Base-by-base conservation (phyloP, 208 protist genomes). In the Leishmania mexicana region DNA sequence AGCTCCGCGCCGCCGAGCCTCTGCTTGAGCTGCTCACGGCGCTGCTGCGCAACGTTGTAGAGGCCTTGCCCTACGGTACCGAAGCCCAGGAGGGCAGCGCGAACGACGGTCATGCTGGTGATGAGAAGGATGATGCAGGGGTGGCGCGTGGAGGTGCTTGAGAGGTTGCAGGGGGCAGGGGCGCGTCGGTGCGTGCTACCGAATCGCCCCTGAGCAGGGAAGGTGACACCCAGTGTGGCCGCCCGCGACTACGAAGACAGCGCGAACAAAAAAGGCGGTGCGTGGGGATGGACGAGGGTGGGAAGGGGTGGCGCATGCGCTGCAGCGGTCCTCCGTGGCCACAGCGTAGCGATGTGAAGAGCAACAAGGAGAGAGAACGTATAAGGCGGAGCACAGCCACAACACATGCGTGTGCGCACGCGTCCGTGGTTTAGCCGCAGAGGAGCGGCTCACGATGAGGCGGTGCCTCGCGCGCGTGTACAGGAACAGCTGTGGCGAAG, bases 21-120 rank as follows among this genome's bases (percentile, higher is more conserved):
- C 65, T 73, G 51, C 80, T 77, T 78, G 24, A 86, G 70, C 70
- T 85, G 79, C 79, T 79, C 68, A 70, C 80, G 76, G 51, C 79
- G 75, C 75, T 87, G 77, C 65, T 88, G 85, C 21, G 65, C 60
- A 40, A 89, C 81, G 79, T 83, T 86, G 79, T 81, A 88, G 58
- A 91, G 73, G 42, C 85, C 83, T 51, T 89, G 85, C 68, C 85
- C 88, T 3, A 91, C 85, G 19, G 85, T 85, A 70, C 88, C 85
- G 49, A 89, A 85, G 53, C 88, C 88, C 8, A 89, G 79, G 79
- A 91, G 88, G 47, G 81, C 88, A 28, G 79, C 83, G 19, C 78
- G 70, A 10, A 80, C 51, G 49, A 81, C 71, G 1, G 74, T 45
- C 81, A 84, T 83, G 64, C 10, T 38, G 47, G 60, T 24, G 60